Evolutionary conservation across 2,329 filamentous ascomycete species (phyloP), one percentile per base, ranked within the genome.

Genomic region (Talaromyces albobiverticillius): DNA sequence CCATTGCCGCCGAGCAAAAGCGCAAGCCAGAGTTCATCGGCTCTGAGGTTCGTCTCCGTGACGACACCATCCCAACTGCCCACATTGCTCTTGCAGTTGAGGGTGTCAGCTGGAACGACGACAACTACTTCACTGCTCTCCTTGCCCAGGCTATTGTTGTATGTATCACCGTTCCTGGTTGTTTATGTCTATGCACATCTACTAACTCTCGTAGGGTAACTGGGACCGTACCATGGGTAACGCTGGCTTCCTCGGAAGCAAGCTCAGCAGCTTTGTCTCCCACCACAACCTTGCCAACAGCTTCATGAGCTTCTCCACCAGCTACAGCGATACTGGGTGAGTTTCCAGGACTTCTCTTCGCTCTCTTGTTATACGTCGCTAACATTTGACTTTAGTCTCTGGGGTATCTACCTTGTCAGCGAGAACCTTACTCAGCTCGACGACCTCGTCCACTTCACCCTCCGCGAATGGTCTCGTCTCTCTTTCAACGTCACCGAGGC

Each of bases 231-330:
- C 94, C 65, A 93, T 97, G 86, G 94, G 95, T 71, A 96, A 94
- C 77, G 94, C 94, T 57, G 88, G 92, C 62, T 94, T 96, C 81
- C 88, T 96, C 71, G 94, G 95, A 68, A 96, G 91, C 89, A 96
- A 95, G 84, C 90, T 99, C 67, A 96, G 90, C 81, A 86, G 88
- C 62, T 90, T 94, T 69, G 87, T 99, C 64, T 89, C 95, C 82
- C 87, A 95, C 78, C 85, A 97, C 79, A 87, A 92, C 75, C 84
- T 99, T 59, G 94, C 94, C 76, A 99, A 96, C 82, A 96, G 92
- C 85, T 99, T 96, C 84, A 99, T 99, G 95, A 95, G 90, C 81
- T 99, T 99, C 81, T 96, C 92, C 62, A 99, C 94, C 64, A 96
- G 90, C 82, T 99, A 99, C 81, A 97, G 92, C 71, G 94, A 99